Evolutionary conservation across 495 filamentous ascomycete species (phyloP), one percentile per base, ranked within the genome.

Genomic region (Aspergillus cristatus): DNA sequence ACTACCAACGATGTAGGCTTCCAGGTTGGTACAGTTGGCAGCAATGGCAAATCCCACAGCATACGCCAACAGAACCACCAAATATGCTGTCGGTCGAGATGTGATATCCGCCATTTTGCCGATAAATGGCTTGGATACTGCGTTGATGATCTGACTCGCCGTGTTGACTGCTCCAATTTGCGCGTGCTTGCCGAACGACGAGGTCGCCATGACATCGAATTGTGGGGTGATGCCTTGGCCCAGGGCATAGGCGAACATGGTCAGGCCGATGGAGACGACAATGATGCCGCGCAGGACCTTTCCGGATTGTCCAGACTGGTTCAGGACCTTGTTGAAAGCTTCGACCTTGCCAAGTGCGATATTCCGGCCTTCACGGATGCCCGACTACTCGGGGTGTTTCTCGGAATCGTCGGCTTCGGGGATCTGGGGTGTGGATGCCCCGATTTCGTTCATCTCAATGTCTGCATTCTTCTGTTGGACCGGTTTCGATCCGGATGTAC

Each of bases 91-190:
- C 54, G 68, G 38, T 48, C 72, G 43, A 33, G 78, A 78, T 53
- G 65, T 78, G 28, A 78, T 59, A 51, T 82, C 75, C 40, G 78
- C 61, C 29, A 81, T 58, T 55, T 81, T 81, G 35, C 75, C 78
- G 15, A 80, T 60, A 7, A 76, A 63, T 14, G 80, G 61, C 46
- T 79, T 79, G 34, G 63, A 53, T 39, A 81, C 59, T 45, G 76
- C 79, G 41, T 65, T 73, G 41, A 81, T 71, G 43, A 81, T 47
- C 32, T 28, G 47, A 3, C 42, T 50, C 1, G 53, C 47, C 7
- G 47, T 53, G 14, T 45, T 41, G 2, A 49, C 42, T 24, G 53
- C 38, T 14, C 29, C 32, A 12, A 45, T 22, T 8, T 29, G 20
- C 14, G 36, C 32, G 30, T 45, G 42, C 16, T 35, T 28, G 29